Percentiles rank a stretch among this genome's conserved stretches.
Evolutionary conservation across 2,329 filamentous ascomycete species (phyloP).

Genomic region (Aspergillus ruber): DNA sequence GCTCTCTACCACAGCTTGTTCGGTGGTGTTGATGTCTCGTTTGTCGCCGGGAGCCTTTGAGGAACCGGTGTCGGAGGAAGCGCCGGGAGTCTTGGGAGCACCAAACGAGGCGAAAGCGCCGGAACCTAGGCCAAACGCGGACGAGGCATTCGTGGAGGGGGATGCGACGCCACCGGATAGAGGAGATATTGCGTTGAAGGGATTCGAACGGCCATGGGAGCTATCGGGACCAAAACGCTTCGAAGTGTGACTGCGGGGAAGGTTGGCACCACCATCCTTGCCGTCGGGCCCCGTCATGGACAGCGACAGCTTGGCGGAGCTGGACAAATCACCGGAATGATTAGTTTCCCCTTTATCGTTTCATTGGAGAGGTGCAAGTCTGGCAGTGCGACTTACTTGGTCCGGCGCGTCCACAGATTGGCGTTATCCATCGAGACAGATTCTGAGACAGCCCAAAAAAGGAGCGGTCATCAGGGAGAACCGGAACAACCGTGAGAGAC

Average conservation of each 20-base stretch:
- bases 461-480: conserved; percentile 32
- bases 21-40: conserved; percentile 41
- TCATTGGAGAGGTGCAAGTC: neutral
- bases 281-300: conserved; percentile 60
- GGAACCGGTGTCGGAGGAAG: conserved; percentile 67
- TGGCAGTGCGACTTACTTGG: conserved; percentile 35
- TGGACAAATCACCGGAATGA: conserved; percentile 33
- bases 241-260: conserved; percentile 58
- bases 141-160: conserved; percentile 70
- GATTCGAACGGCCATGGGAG: conserved; percentile 68
- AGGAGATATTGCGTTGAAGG: conserved; percentile 70
- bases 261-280: conserved; percentile 46
- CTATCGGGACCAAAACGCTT: conserved; percentile 70
- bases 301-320: conserved; percentile 84
- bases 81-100: conserved; percentile 77
- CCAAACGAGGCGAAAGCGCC: conserved; percentile 97
- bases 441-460: conserved; percentile 29
- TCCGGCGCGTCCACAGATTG: conserved; percentile 45
- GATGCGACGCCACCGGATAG: conserved; percentile 65
- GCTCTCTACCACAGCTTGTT: conserved; percentile 13
- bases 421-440: conserved; percentile 43
- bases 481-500: neutral
- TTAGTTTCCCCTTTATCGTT: conserved; percentile 4
- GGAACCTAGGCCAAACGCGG: conserved; percentile 87
- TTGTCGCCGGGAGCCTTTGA: conserved; percentile 59